These are phyloP conservation scores for Thalassiosira profunda DNA, from an alignment of 108 stramenopile genomes.

Conservation along the genomic window DNA sequence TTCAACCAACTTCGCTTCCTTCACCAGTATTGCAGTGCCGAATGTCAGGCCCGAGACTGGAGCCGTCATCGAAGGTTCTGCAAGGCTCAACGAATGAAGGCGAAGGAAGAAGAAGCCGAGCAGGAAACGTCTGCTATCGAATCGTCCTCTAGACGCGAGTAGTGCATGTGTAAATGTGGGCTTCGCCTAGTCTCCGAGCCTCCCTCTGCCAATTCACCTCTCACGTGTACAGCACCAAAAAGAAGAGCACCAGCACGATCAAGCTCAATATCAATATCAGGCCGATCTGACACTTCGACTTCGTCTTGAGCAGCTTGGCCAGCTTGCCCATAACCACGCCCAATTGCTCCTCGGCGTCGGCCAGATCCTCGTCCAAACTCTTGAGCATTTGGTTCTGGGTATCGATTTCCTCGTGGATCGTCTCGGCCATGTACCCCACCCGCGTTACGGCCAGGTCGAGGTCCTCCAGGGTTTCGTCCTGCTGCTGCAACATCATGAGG, in stretches of 20 bases:
- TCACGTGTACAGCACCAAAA: slow-evolving; percentile 81
- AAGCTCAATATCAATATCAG: slow-evolving; percentile 73
- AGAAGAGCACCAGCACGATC: slow-evolving; percentile 75
- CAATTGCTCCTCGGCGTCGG: slow-evolving; percentile 83
- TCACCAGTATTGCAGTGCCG: no score
- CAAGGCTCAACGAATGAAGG: no score
- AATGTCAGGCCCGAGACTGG: no score
- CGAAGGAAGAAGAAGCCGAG: no score
- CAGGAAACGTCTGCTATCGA: no score
- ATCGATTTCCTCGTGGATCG: slow-evolving; percentile 85
- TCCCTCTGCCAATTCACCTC: no score
- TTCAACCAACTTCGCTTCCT: no score
- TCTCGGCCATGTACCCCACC: slow-evolving; percentile 83
- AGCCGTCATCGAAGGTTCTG: no score
- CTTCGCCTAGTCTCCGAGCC: no score
- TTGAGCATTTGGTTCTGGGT: slow-evolving; percentile 86
- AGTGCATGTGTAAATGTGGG: no score
- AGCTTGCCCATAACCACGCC: slow-evolving; percentile 92
- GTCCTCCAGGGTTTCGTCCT: slow-evolving; percentile 89
- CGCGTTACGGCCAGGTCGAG: slow-evolving; percentile 77
- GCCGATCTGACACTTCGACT: slow-evolving; percentile 79
- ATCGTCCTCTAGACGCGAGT: no score
- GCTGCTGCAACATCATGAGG: slow-evolving; percentile 79
- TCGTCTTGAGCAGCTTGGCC: slow-evolving; percentile 86
- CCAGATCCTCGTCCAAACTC: slow-evolving; percentile 83